These are phyloP conservation scores for Yamadazyma scolyti DNA, from an alignment of 805 yeast species.

Conservation along the genomic window DNA sequence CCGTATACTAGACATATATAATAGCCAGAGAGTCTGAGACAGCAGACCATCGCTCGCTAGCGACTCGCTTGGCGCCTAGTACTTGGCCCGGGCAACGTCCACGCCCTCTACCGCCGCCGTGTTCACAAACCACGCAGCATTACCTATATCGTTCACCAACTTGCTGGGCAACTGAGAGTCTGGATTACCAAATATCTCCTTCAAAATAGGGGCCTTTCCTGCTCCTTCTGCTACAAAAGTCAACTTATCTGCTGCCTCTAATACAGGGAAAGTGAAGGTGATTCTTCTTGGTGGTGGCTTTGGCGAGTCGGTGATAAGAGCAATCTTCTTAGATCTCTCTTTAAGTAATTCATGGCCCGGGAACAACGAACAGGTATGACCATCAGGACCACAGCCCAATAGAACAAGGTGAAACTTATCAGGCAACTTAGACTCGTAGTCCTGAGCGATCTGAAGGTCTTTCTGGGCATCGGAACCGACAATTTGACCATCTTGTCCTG, in stretches of 20 bases:
- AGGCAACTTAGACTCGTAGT: slow-evolving; percentile 61
- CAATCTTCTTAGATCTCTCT: slow-evolving; percentile 51
- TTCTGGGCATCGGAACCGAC: slow-evolving; percentile 46
- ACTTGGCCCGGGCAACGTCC: slow-evolving; percentile 35
- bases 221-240: slow-evolving; percentile 90
- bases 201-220: slow-evolving; percentile 70
- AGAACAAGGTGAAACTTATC: slow-evolving; percentile 59
- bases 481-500: slow-evolving; percentile 43
- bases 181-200: slow-evolving; percentile 59
- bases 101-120: slow-evolving; percentile 72
- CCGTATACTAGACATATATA: too few relatives aligned
- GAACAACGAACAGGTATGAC: slow-evolving; percentile 91
- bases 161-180: slow-evolving; percentile 62
- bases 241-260: slow-evolving; percentile 50
- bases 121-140: slow-evolving; percentile 82
- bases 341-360: slow-evolving; percentile 73
- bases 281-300: slow-evolving; percentile 93
- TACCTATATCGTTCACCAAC: slow-evolving; percentile 59
- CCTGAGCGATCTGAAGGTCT: slow-evolving; percentile 50
- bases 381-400: slow-evolving; percentile 94
- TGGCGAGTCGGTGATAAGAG: slow-evolving; percentile 77
- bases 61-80: too few relatives aligned
- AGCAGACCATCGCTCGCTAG: too few relatives aligned
- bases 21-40: too few relatives aligned
- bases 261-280: slow-evolving; percentile 79